A percentile compares a stretch with the other conserved stretches of the same genome.
These are phyloP conservation scores for Fragaria nilgerrensis DNA, from an alignment of 306 rosid species.

Conservation along the genomic window DNA sequence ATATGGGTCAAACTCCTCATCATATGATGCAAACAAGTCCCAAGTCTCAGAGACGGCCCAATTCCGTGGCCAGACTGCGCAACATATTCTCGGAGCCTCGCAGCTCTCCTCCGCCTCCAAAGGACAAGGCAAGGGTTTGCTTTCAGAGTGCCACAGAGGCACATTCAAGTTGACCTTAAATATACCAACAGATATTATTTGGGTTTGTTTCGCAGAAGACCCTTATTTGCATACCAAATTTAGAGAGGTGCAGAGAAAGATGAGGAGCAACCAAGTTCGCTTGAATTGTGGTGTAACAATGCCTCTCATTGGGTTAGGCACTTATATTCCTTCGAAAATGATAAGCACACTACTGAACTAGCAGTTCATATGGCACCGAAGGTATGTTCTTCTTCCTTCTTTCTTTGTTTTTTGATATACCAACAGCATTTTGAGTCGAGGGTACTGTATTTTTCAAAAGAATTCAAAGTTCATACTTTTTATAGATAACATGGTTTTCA, in stretches of 20 bases:
- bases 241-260: constrained; percentile 16
- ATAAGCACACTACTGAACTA: constrained; percentile 49
- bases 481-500: not conserved
- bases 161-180: constrained; percentile 15
- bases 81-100: too few species aligned
- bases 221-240: constrained; percentile 16
- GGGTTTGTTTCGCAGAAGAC: constrained; percentile 11
- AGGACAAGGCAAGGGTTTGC: not conserved
- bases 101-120: too few species aligned
- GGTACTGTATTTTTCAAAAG: too few species aligned
- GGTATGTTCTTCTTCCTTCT: constrained; percentile 33
- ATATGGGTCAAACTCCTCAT: constrained; percentile 43
- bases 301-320: constrained; percentile 85
- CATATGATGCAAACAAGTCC: too few species aligned
- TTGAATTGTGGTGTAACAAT: constrained; percentile 73
- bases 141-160: constrained; percentile 15
- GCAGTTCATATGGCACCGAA: constrained; percentile 74
- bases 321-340: constrained; percentile 68
- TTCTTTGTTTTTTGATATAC: not conserved
- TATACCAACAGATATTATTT: not conserved
- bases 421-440: not conserved
- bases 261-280: constrained; percentile 54
- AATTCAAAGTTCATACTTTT: too few species aligned
- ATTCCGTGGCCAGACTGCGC: too few species aligned
- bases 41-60: too few species aligned